Evolutionary conservation across 2,329 filamentous ascomycete genomes (phyloP).

Genomic region (Orbilia blumenaviensis): DNA sequence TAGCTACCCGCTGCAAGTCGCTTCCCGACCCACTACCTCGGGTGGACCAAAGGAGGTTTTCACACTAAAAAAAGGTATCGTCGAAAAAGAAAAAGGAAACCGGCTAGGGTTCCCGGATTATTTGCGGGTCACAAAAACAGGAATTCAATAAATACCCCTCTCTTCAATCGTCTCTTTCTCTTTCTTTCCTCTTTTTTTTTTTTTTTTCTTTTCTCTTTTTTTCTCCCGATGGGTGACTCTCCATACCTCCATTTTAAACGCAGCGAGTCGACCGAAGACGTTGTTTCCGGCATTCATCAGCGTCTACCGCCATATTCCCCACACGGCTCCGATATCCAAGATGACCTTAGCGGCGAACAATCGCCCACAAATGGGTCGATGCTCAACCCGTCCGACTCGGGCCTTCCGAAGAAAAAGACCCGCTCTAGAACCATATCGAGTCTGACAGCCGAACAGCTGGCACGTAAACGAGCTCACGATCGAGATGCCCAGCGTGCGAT

Average conservation of each 20-base stretch:
- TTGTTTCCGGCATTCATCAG: conserved; percentile 8
- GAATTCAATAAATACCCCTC: conserved; percentile 3
- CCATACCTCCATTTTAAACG: conserved; percentile 51
- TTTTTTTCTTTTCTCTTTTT: conserved; percentile 1
- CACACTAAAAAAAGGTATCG: conserved; percentile 2
- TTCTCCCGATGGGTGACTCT: conserved; percentile 36
- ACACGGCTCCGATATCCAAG: conserved; percentile 46
- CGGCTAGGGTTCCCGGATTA: background rate
- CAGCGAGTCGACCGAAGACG: conserved; percentile 49
- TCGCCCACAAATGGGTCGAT: conserved; percentile 23
- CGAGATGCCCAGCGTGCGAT: conserved; percentile 87
- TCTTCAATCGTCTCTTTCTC: background rate
- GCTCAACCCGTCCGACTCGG: conserved; percentile 57
- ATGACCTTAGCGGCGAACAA: conserved; percentile 44
- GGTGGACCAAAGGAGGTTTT: conserved; percentile 24
- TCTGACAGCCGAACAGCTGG: conserved; percentile 85
- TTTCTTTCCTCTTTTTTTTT: too few relatives aligned
- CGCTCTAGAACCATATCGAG: conserved; percentile 79
- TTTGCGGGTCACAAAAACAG: background rate
- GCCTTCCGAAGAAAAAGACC: conserved; percentile 55
- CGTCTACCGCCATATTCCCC: conserved; percentile 34
- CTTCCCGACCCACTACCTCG: conserved; percentile 42
- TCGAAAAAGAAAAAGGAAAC: conserved; percentile 31
- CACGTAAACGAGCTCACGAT: conserved; percentile 90
- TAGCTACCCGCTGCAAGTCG: conserved; percentile 33